Evolutionary conservation across 164 flowering plant species (phyloP), one percentile per base, ranked within the genome.

Genomic region (Tetrastigma voinierianum): DNA sequence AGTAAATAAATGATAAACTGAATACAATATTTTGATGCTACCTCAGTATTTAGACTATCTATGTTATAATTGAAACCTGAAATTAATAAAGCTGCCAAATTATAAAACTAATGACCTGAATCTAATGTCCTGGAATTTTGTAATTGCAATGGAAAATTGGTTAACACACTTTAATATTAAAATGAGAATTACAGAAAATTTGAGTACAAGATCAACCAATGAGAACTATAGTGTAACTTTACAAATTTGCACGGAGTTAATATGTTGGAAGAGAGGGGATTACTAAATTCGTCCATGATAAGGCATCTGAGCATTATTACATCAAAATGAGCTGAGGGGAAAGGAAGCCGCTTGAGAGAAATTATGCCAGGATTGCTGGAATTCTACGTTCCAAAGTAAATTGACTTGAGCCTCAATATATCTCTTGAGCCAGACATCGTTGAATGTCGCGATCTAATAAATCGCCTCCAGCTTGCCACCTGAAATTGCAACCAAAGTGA

Each of bases 381-480:
- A 95, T 90, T n/a, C 99, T 98, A 66, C 99, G 94, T 69, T 95
- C 98, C 57, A 95, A 77, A 47, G 99, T 98, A 76, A 96, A 96
- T 59, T 96, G 99, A 96, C 97, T 72, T 96, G 99, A 62, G 99
- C 99, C 75, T 96, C 97, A 67, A 97, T 68, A 93, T 96, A 73
- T 96, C 98, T 80, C 99, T 88, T 57, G 99, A 10, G 99, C 98
- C 65, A 74, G 99, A 95, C 54, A 96, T 82, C 2, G 99, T 90
- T 12, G 69, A 69, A 95, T 87, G 9, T 91, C 91, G 18, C 96
- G 94, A 73, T 93, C 96, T 55, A 95, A 70, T 72, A 95, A 67
- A 83, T 95, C 99, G 56, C 99, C 99, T 65, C 99, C 99, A 95
- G 72, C 99, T 95, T 14, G 99, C 99, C 81, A 95, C 99, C 99